Evolutionary conservation across 73 alveolate species (phyloP).

Genomic region (Paramecium octaurelia): DNA sequence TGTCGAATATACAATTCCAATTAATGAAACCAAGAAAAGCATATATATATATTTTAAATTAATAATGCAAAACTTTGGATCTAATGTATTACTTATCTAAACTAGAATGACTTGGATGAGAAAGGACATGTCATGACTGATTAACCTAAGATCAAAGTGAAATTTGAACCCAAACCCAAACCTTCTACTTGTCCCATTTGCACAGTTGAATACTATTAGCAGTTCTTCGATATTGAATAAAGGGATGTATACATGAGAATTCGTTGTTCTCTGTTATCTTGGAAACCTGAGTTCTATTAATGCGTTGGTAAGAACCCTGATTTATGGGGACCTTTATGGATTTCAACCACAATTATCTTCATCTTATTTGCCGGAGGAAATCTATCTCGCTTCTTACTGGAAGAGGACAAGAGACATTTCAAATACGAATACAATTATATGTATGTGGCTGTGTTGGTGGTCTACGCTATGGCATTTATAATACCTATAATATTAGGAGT

Average conservation of each 20-base stretch:
- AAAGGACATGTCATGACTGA: neutral
- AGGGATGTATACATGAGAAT: conserved; percentile 5
- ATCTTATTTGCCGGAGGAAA: conserved; percentile 76
- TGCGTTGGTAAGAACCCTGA: conserved; percentile 65
- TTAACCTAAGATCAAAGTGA: neutral
- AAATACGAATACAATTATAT: conserved; percentile 64
- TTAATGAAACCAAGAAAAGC: neutral
- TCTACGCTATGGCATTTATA: conserved; percentile 68
- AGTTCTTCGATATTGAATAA: neutral
- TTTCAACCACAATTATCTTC: conserved; percentile 72
- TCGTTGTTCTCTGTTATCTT: neutral
- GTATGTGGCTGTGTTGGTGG: conserved; percentile 61
- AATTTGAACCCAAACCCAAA: neutral
- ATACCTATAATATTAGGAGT: conserved; percentile 62
- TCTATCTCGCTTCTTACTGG: conserved; percentile 64
- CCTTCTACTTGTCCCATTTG: neutral
- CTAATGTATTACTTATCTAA: neutral
- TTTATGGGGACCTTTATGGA: conserved; percentile 83
- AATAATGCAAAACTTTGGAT: neutral
- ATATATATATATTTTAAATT: neutral
- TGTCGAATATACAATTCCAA: neutral
- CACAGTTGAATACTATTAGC: neutral
- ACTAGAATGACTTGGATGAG: conserved; percentile 14
- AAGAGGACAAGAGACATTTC: conserved; percentile 18
- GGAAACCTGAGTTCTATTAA: conserved; percentile 9